Evolutionary conservation across 2,329 filamentous ascomycete species (phyloP).

Genomic region (Knoxdaviesia capensis): DNA sequence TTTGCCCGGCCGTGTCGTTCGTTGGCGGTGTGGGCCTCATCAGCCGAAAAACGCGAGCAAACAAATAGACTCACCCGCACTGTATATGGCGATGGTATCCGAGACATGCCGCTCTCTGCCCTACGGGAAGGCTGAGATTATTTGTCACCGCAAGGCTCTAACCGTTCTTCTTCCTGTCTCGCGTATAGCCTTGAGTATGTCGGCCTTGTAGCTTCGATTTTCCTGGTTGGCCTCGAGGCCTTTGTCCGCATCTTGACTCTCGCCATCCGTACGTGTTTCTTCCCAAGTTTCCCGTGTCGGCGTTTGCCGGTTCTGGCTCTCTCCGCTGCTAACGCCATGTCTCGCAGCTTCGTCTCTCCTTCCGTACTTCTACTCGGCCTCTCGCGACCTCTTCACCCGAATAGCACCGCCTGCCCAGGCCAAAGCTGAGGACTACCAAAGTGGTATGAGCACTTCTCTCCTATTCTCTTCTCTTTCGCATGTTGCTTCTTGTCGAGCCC

Average conservation of each 20-base stretch:
- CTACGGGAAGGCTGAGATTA: no score
- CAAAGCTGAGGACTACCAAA: slow-evolving; percentile 28
- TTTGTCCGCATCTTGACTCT: slow-evolving; percentile 73
- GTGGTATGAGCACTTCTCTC: no score
- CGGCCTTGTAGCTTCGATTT: slow-evolving; percentile 64
- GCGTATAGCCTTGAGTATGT: slow-evolving; percentile 58
- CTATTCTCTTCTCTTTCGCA: no score
- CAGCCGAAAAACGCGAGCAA: slow-evolving; percentile 5
- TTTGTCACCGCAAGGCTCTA: no score
- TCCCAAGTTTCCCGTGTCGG: background rate
- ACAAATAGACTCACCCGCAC: background rate
- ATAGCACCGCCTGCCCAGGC: slow-evolving; percentile 52
- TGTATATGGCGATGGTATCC: no score
- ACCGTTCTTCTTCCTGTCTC: no score
- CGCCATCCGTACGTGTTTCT: slow-evolving; percentile 48
- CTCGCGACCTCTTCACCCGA: slow-evolving; percentile 63
- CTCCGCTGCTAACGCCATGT: slow-evolving; percentile 3
- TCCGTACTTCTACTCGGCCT: slow-evolving; percentile 61
- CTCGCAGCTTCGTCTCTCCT: slow-evolving; percentile 55
- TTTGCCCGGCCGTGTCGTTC: no score
- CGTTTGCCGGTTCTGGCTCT: background rate
- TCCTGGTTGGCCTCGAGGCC: slow-evolving; percentile 65
- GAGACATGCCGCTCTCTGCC: no score
- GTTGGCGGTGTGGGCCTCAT: slow-evolving; percentile 2
- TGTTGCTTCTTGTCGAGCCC: no score